phyloP scores from a whole-genome alignment of 768 basidiomycete genomes.

The Amanita muscaria region DNA sequence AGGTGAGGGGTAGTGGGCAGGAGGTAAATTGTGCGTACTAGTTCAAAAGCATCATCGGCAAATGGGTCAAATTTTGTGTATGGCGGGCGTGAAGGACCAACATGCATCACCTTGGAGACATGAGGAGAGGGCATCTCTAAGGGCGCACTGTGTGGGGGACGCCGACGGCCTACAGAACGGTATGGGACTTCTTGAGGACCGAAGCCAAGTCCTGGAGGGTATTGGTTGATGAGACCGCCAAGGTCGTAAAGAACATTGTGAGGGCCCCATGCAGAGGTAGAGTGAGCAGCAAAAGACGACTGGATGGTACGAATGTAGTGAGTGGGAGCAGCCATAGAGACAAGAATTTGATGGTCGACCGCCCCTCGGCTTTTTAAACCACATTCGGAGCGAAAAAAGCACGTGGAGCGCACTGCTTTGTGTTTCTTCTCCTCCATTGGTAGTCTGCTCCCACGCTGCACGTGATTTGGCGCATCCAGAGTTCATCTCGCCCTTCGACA shows the following conservation, averaged over 20 bases:
- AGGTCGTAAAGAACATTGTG: constrained; percentile 14
- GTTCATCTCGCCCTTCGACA: background rate
- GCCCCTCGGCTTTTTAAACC: constrained; percentile 1
- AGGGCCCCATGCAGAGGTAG: constrained; percentile 19
- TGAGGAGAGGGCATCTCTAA: constrained; percentile 8
- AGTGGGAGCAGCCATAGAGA: constrained; percentile 16
- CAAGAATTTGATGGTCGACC: background rate
- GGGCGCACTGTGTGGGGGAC: constrained; percentile 19
- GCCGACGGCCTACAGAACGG: constrained; percentile 18
- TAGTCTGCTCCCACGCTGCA: too few species aligned
- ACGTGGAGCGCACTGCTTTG: constrained; percentile 1
- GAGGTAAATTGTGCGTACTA: background rate
- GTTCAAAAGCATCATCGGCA: constrained; percentile 17
- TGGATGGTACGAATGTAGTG: constrained; percentile 36
- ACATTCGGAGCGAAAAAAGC: background rate
- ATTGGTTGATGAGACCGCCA: constrained; percentile 17
- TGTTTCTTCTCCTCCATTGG: background rate
- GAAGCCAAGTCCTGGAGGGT: constrained; percentile 14
- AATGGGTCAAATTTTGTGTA: constrained; percentile 28
- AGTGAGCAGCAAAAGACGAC: constrained; percentile 26
- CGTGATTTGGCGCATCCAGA: background rate
- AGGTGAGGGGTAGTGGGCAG: background rate
- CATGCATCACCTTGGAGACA: constrained; percentile 1
- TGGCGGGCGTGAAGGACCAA: constrained; percentile 6
- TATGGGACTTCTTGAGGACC: constrained; percentile 14